Evolutionary conservation across 2,329 filamentous ascomycete species (phyloP), one percentile per base, ranked within the genome.

Genomic region (Cladosporium austrohemisphaericum): DNA sequence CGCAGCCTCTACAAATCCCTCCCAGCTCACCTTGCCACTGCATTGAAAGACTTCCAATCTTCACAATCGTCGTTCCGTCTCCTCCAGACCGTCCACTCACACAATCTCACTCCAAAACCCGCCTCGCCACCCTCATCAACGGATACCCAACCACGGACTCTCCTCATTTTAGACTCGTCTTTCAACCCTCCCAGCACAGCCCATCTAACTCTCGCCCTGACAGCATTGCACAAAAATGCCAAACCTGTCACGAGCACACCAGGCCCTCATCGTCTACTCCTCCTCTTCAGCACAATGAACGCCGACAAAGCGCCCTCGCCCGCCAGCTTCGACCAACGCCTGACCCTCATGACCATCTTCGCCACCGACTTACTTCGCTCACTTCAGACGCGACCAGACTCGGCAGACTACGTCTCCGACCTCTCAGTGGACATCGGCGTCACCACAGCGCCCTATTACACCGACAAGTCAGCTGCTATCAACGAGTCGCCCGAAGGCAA

Each of bases 321-420:
- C 0, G 86, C 85, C 0, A 70, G 76, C 2, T 88, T 90, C 57
- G 78, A 79, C 33, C 74, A 86, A 47, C 73, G 87, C 4, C 68
- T 92, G 23, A 75, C 76, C 5, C 81, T 92, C 75, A 90, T 92
- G 84, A 76, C 79, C 18, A 67, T 79, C 0, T 84, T 91, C 56
- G 84, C 82, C 2, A 64, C 70, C 41, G 83, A 85, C 53, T 55
- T 80, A 2, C 62, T 67, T 11, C 45, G 56, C 16, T 50, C 28
- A 29, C n/a, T 59, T 3, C 28, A 31, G 2, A 19, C 37, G 6
- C 31, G 20, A 5, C 11, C 46, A 2, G 22, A 33, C 32, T 13
- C 43, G n/a, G 9, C 16, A 18, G 5, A 10, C 38, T 19, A 41
- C n/a, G n/a, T n/a, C 26, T 10, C n/a, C 35, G 13, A 20, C 10